Evolutionary conservation across 192 early-diverging fungal genomes (phyloP), one percentile per base, ranked within the genome.

Genomic region (Coemansia sp.): DNA sequence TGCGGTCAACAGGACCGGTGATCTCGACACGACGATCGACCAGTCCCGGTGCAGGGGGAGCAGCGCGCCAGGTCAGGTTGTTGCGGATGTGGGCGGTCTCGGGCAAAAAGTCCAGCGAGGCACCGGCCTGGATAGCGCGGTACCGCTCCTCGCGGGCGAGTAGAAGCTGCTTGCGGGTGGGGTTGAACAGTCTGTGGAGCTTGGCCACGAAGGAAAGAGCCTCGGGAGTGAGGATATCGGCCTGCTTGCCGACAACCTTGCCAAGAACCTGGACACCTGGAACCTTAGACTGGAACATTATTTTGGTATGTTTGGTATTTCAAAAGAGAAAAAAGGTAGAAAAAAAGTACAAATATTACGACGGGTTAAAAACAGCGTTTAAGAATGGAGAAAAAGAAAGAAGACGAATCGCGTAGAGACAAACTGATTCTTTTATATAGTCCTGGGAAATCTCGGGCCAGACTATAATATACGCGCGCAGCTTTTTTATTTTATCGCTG

Each of bases 1-100:
- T 98, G 77, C 96, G 91, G 85, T 96, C 95, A 52, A 96, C 95
- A 7, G 96, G 96, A 28, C 96, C 95, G 51, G 95, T 98, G 83
- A 98, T 98, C 84, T 98, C 96, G 63, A 98, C 95, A 61, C 95
- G 90, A 53, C 96, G 90, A 79, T 97, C 95, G 28, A 88, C 83
- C 38, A 98, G 83, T 3, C 95, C 95, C 4, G 94, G 96, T 12
- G 94, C 95, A 66, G 95, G 96, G 43, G 77, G 75, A 52, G 96
- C 94, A 7, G 88, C 95, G 64, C 87, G 89, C 96, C 95, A 98
- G 45, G 89, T 92, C 52, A 89, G 85, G 79, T 96, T 91, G 61
- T 91, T 92, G 69, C 96, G 91, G 81, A 98, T 93, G 79, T 88
- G 87, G 51, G 90, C 91, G 22, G 96, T 98, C 85, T 95, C 90